phyloP scores from a whole-genome alignment of 305 asterid species.

The Stenogyne calaminthoides region DNA sequence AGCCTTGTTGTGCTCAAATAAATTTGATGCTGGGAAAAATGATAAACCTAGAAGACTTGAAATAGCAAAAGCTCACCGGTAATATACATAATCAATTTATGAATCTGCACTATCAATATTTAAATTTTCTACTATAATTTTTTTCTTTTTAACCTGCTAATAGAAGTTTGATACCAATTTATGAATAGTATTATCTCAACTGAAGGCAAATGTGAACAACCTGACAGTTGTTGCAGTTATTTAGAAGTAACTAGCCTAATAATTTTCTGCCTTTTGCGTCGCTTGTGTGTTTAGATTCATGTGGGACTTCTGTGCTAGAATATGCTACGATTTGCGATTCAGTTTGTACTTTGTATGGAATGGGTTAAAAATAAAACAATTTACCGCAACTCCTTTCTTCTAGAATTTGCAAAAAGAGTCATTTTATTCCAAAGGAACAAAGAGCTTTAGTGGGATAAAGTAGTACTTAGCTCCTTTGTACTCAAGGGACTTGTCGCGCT shows the following conservation, averaged over 20 bases:
- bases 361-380: neutral
- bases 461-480: neutral
- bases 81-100: neutral
- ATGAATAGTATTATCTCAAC: neutral
- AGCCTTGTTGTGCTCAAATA: neutral
- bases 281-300: neutral
- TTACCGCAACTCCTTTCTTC: neutral
- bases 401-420: neutral
- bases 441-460: neutral
- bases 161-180: neutral
- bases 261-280: neutral
- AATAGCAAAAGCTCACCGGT: neutral
- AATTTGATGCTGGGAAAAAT: neutral
- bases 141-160: neutral
- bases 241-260: neutral
- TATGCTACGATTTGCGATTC: neutral
- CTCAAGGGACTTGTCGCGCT: neutral
- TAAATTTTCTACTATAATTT: neutral
- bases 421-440: neutral
- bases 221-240: neutral
- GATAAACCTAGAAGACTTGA: neutral
- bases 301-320: neutral
- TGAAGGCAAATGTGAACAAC: constrained; percentile 2
- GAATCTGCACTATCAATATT: neutral
- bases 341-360: neutral